Evolutionary conservation across 2,329 filamentous ascomycete species (phyloP).

Genomic region (Hypoxylon sp.): DNA sequence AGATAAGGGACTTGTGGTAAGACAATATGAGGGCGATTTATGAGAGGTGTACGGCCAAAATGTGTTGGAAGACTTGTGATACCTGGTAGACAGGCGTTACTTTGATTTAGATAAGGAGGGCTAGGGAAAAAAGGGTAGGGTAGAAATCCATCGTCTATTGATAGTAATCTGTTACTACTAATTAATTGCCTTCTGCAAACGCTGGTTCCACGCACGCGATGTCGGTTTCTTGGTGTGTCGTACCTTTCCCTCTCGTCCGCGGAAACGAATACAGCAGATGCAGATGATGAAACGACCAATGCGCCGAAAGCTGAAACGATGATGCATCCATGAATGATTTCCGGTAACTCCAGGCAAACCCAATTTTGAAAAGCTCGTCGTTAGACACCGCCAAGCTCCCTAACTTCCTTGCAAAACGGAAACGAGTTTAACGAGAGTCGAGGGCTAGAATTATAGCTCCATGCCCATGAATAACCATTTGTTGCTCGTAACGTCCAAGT

Average conservation of each 20-base stretch:
- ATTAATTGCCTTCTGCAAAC: constrained; percentile 25
- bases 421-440: constrained; percentile 24
- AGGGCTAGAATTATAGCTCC: constrained; percentile 71
- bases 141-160: constrained; percentile 40
- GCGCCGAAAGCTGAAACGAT: constrained; percentile 9
- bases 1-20: constrained; percentile 78
- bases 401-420: constrained; percentile 20
- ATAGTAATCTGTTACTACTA: constrained; percentile 34
- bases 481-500: constrained; percentile 75
- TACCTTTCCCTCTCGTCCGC: constrained; percentile 9
- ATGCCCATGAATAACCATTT: constrained; percentile 90
- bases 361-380: constrained; percentile 13
- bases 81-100: constrained; percentile 41
- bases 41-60: constrained; percentile 34
- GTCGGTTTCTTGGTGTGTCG: constrained; percentile 19
- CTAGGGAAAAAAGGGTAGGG: constrained; percentile 34
- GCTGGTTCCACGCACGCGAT: constrained; percentile 23
- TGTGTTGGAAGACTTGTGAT: constrained; percentile 20
- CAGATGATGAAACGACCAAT: constrained; percentile 7
- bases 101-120: constrained; percentile 21
- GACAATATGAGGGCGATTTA: constrained; percentile 76
- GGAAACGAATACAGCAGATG: constrained; percentile 30
- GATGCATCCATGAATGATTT: constrained; percentile 21
- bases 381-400: constrained; percentile 17
- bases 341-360: constrained; percentile 35